phyloP scores from a whole-genome alignment of 1,284 basidiomycete genomes.

The Macrocystidia cucumis region DNA sequence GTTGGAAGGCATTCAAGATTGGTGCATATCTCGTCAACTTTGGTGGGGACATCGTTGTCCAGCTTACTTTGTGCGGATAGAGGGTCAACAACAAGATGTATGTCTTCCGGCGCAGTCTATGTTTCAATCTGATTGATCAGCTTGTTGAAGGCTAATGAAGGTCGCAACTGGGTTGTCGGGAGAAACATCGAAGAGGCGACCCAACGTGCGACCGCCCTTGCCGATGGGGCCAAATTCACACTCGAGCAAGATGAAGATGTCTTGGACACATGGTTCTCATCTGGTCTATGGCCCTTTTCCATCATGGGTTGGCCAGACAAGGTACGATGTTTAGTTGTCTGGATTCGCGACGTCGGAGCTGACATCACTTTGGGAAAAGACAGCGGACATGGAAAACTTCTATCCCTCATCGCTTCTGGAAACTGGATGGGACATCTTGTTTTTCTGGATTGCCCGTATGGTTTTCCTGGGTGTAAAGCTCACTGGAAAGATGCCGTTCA shows the following conservation, averaged over 20 bases:
- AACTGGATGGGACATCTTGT: slow-evolving; percentile 98
- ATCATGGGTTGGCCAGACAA: slow-evolving; percentile 97
- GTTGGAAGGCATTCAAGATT: slow-evolving; percentile 96
- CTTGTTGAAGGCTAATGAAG: slow-evolving; percentile 54
- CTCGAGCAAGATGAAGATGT: slow-evolving; percentile 97
- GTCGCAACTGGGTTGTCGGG: slow-evolving; percentile 89
- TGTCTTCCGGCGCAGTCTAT: slow-evolving; percentile 1
- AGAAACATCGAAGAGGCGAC: slow-evolving; percentile 77
- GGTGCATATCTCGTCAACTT: slow-evolving; percentile 98
- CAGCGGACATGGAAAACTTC: slow-evolving; percentile 69
- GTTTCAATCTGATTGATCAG: neutral
- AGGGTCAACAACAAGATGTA: slow-evolving; percentile 75
- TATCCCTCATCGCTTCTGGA: slow-evolving; percentile 91
- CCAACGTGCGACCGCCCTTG: slow-evolving; percentile 69
- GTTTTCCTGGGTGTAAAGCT: slow-evolving; percentile 89
- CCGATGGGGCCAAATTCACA: slow-evolving; percentile 64
- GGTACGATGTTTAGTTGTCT: slow-evolving; percentile 28
- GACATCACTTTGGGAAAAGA: no score
- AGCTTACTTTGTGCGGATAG: slow-evolving; percentile 88
- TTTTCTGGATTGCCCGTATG: slow-evolving; percentile 99
- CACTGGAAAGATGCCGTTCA: slow-evolving; percentile 90
- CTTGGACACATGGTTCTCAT: slow-evolving; percentile 99
- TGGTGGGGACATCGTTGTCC: slow-evolving; percentile 99
- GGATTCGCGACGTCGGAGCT: no score
- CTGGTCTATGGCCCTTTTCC: slow-evolving; percentile 96